phyloP scores from a whole-genome alignment of 2,329 filamentous ascomycete genomes.

The Alternaria ventricosa region DNA sequence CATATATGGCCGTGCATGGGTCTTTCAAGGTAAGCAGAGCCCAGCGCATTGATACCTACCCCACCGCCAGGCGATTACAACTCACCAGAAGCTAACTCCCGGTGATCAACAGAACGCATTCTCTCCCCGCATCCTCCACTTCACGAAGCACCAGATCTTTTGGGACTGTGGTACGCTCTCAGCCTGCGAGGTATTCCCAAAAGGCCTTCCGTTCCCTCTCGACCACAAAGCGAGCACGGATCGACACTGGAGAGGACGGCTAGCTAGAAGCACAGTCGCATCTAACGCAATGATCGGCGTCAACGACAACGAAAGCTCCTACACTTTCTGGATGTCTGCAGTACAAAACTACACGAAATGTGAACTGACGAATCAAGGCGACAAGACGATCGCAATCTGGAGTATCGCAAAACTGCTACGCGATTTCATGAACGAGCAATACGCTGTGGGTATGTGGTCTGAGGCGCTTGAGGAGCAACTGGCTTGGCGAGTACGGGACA shows the following conservation, averaged over 20 bases:
- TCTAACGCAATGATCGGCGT: background rate
- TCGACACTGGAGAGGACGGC: background rate
- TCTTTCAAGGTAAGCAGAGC: conserved; percentile 16
- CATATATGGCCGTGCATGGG: conserved; percentile 16
- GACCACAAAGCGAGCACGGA: background rate
- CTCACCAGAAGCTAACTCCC: background rate
- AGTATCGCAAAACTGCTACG: conserved; percentile 32
- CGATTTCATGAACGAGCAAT: conserved; percentile 25
- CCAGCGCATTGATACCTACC: background rate
- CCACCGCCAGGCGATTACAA: background rate
- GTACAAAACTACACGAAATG: conserved; percentile 28
- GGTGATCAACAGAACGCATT: conserved; percentile 13
- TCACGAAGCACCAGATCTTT: conserved; percentile 21
- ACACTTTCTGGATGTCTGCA: conserved; percentile 25
- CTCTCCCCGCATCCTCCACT: conserved; percentile 25
- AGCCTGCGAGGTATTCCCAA: conserved; percentile 16
- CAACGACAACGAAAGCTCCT: background rate
- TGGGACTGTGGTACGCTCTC: conserved; percentile 25
- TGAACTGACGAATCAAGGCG: conserved; percentile 24
- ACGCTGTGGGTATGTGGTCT: conserved; percentile 32
- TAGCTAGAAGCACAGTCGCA: background rate
- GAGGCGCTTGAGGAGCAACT: conserved; percentile 30
- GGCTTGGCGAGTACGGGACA: conserved; percentile 21
- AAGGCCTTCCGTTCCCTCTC: background rate
- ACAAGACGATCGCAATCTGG: conserved; percentile 33